Evolutionary conservation across 2,329 filamentous ascomycete genomes (phyloP).

Genomic region (Neofusicoccum umdonicola): DNA sequence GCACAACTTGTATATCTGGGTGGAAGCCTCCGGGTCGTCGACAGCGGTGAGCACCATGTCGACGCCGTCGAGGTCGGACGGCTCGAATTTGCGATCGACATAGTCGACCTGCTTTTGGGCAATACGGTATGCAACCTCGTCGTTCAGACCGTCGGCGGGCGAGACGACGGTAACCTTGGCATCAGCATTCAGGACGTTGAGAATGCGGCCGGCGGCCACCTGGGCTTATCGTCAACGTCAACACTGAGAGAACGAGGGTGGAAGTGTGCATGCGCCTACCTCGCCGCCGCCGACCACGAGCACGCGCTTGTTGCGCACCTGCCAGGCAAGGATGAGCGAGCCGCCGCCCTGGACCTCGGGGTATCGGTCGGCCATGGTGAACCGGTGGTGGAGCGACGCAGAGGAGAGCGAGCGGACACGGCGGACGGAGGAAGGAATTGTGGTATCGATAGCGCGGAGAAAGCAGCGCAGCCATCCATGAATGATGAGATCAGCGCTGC

Average conservation of each 20-base stretch:
- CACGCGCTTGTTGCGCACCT: slow-evolving; percentile 82
- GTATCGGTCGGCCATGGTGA: slow-evolving; percentile 56
- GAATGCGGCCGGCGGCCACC: slow-evolving; percentile 93
- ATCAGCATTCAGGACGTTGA: slow-evolving; percentile 93
- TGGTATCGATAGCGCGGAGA: neutral
- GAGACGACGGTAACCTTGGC: slow-evolving; percentile 84
- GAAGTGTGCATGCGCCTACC: slow-evolving; percentile 52
- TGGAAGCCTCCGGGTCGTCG: slow-evolving; percentile 89
- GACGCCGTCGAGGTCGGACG: slow-evolving; percentile 75
- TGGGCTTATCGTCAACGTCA: slow-evolving; percentile 47
- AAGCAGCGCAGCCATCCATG: slow-evolving; percentile 3
- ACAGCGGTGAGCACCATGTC: slow-evolving; percentile 92
- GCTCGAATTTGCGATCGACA: slow-evolving; percentile 78
- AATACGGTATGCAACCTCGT: slow-evolving; percentile 82
- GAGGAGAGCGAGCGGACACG: neutral
- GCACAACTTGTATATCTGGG: slow-evolving; percentile 89
- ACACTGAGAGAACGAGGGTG: slow-evolving; percentile 18
- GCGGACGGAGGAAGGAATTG: neutral
- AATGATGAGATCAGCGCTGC: slow-evolving; percentile 9
- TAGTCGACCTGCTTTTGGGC: slow-evolving; percentile 73
- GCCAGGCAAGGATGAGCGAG: slow-evolving; percentile 93
- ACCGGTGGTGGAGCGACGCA: slow-evolving; percentile 17
- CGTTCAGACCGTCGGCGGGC: slow-evolving; percentile 75
- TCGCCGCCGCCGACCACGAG: slow-evolving; percentile 95
- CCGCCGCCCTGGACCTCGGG: slow-evolving; percentile 85